These are phyloP conservation scores for Talaromyces stipitatus DNA, from an alignment of 495 filamentous ascomycete genomes.

Conservation along the genomic window DNA sequence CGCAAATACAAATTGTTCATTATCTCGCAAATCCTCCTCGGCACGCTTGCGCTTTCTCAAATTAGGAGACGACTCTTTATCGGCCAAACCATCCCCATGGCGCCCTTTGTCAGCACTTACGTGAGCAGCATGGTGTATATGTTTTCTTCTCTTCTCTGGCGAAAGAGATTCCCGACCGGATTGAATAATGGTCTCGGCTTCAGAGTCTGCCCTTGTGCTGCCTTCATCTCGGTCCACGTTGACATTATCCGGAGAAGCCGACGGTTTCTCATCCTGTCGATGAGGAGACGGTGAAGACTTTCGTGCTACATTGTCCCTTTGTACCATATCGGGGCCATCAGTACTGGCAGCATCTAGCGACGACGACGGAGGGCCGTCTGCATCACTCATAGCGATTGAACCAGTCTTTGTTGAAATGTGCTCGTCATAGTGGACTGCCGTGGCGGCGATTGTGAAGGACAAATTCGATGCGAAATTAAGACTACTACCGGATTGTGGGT, in stretches of 20 bases:
- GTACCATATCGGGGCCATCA: background rate
- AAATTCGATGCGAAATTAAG: background rate
- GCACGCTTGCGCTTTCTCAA: constrained; percentile 27
- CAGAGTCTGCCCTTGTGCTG: constrained; percentile 54
- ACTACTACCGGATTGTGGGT: background rate
- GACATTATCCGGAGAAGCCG: constrained; percentile 8
- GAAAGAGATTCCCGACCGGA: constrained; percentile 64
- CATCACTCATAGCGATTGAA: constrained; percentile 47
- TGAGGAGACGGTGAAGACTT: constrained; percentile 13
- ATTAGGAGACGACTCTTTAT: constrained; percentile 16
- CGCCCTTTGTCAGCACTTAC: constrained; percentile 47
- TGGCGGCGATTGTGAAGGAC: constrained; percentile 18
- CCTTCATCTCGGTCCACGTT: constrained; percentile 19
- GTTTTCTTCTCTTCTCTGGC: constrained; percentile 59
- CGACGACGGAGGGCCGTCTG: constrained; percentile 30
- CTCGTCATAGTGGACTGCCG: constrained; percentile 45
- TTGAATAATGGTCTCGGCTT: constrained; percentile 75
- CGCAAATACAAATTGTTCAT: background rate
- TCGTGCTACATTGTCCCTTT: background rate
- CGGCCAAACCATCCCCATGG: constrained; percentile 25
- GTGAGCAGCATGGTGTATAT: constrained; percentile 57
- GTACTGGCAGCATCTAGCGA: constrained; percentile 33
- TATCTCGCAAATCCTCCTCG: constrained; percentile 19
- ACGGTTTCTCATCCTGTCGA: background rate
- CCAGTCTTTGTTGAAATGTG: constrained; percentile 33